phyloP scores from a whole-genome alignment of 371 early-diverging fungal species.

The Actinomucor elegans region DNA sequence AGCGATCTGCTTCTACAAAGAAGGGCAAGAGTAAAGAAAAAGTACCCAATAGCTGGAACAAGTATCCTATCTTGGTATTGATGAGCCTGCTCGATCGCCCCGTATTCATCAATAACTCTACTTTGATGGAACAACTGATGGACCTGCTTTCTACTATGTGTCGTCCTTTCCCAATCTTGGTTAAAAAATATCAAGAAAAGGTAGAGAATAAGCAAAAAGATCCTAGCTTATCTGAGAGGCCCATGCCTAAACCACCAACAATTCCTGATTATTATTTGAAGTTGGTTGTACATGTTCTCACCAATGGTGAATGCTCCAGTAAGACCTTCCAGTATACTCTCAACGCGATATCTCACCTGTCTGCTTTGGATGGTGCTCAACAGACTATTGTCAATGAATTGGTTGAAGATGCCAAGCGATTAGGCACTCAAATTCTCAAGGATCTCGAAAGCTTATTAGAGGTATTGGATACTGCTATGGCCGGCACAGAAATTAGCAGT shows the following conservation, averaged over 20 bases:
- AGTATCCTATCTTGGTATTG: slow-evolving; percentile 84
- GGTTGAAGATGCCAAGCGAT: slow-evolving; percentile 61
- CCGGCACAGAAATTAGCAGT: slow-evolving; percentile 63
- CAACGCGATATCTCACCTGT: slow-evolving; percentile 83
- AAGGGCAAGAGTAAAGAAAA: slow-evolving; percentile 76
- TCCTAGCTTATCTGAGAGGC: slow-evolving; percentile 22
- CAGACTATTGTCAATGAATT: slow-evolving; percentile 77
- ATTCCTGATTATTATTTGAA: slow-evolving; percentile 73
- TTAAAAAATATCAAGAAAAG: slow-evolving; percentile 30
- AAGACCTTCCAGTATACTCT: slow-evolving; percentile 93
- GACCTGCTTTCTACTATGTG: slow-evolving; percentile 69
- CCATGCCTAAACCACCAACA: slow-evolving; percentile 58
- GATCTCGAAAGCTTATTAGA: slow-evolving; percentile 66
- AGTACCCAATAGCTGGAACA: slow-evolving; percentile 42
- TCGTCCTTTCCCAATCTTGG: slow-evolving; percentile 51
- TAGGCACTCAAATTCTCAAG: slow-evolving; percentile 65
- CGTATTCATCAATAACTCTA: slow-evolving; percentile 62
- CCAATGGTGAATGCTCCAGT: slow-evolving; percentile 87
- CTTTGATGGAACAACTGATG: slow-evolving; percentile 83
- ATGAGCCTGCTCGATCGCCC: slow-evolving; percentile 76
- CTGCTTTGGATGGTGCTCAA: slow-evolving; percentile 69
- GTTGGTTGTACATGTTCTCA: slow-evolving; percentile 83
- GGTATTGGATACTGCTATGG: slow-evolving; percentile 55
- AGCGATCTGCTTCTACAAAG: slow-evolving; percentile 43
- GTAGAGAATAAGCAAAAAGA: slow-evolving; percentile 34